phyloP scores from a whole-genome alignment of 2,329 filamentous ascomycete genomes.

The Chrysoporthe deuterocubensis region DNA sequence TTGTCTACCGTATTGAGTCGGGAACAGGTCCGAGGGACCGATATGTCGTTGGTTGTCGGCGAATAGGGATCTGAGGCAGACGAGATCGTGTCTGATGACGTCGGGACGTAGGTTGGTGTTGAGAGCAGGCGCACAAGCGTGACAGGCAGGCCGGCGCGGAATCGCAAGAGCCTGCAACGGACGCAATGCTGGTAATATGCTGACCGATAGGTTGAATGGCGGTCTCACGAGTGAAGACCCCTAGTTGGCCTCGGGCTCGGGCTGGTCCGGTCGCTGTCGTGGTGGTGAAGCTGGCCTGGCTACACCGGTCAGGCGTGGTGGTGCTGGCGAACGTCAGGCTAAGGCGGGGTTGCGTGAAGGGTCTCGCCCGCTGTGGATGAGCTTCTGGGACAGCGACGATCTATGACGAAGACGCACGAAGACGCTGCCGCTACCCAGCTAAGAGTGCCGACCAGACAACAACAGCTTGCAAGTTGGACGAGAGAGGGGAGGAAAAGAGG shows the following conservation, averaged over 20 bases:
- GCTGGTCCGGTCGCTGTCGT: conserved; percentile 10
- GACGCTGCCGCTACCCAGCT: not conserved
- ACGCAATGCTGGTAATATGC: conserved; percentile 6
- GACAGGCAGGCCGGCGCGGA: not conserved
- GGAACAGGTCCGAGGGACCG: not conserved
- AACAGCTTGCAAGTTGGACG: not conserved
- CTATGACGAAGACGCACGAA: conserved; percentile 18
- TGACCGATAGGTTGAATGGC: not conserved
- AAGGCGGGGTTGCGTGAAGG: conserved; percentile 8
- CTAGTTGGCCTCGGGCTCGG: conserved; percentile 8
- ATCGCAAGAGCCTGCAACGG: not conserved
- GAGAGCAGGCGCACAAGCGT: not conserved
- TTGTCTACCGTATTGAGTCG: not conserved
- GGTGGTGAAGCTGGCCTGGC: conserved; percentile 18
- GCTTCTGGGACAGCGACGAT: not conserved
- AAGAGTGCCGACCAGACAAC: not conserved
- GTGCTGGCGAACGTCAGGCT: not conserved
- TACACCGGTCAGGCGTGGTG: conserved; percentile 25
- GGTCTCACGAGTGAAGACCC: not conserved
- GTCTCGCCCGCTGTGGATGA: too few species aligned
- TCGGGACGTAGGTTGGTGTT: not conserved
- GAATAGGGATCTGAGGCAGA: not conserved
- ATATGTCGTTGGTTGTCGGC: not conserved
- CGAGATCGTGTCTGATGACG: conserved; percentile 7
- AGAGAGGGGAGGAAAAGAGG: not conserved